Evolutionary conservation across 805 yeast species (phyloP).

Genomic region (Metschnikowia lunata): DNA sequence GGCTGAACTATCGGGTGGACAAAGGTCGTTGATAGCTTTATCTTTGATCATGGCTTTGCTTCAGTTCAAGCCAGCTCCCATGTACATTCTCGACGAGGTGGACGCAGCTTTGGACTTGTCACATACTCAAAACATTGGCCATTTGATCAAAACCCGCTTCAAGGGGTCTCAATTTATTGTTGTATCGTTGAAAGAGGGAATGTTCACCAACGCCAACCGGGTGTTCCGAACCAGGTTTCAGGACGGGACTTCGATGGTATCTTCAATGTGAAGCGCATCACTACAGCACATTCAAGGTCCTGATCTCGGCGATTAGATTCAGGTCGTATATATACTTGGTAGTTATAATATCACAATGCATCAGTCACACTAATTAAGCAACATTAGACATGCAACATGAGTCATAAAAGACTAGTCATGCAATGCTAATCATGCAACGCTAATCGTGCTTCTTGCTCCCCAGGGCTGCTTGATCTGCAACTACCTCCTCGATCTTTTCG

Average conservation of each 20-base stretch:
- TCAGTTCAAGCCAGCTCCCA: slow-evolving; percentile 96
- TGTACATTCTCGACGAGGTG: slow-evolving; percentile 96
- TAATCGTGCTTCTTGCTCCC: slow-evolving; percentile 8
- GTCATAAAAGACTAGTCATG: too few relatives aligned
- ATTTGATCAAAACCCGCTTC: slow-evolving; percentile 88
- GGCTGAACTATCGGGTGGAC: slow-evolving; percentile 96
- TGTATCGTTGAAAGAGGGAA: slow-evolving; percentile 94
- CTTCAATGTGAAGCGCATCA: slow-evolving; percentile 46
- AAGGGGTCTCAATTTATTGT: slow-evolving; percentile 95
- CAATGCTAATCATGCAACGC: background rate
- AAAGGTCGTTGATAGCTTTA: slow-evolving; percentile 87
- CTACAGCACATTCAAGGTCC: background rate
- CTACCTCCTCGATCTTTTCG: slow-evolving; percentile 5
- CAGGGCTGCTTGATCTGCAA: background rate
- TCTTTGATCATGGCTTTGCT: slow-evolving; percentile 87
- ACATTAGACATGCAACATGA: too few relatives aligned
- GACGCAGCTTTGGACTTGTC: slow-evolving; percentile 97
- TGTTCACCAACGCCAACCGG: slow-evolving; percentile 95
- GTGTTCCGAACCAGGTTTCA: slow-evolving; percentile 91
- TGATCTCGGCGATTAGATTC: slow-evolving; percentile 1
- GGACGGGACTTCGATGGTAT: slow-evolving; percentile 93
- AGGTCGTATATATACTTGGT: background rate
- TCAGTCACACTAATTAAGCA: background rate
- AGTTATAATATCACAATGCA: background rate
- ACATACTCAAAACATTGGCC: slow-evolving; percentile 97